Conservation (phyloP, 2,329 filamentous ascomycete species). For the Fusarium sp. region DNA sequence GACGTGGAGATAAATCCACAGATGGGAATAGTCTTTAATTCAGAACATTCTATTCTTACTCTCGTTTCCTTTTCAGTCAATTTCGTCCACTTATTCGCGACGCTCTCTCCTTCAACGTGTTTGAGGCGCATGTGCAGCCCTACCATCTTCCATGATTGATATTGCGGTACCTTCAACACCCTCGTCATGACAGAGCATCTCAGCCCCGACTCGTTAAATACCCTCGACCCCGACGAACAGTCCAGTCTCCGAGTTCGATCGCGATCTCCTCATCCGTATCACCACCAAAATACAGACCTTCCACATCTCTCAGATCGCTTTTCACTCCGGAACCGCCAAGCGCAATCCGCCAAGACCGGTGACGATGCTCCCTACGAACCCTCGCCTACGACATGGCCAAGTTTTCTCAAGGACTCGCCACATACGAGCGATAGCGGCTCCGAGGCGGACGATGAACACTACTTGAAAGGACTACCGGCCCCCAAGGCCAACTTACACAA, state of each 20-base stretch:
- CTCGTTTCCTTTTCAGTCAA: not conserved
- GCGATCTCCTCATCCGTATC: conserved; percentile 76
- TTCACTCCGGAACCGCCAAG: conserved; percentile 37
- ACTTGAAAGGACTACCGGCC: conserved; percentile 85
- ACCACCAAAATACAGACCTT: conserved; percentile 67
- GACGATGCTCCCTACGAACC: conserved; percentile 35
- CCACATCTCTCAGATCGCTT: conserved; percentile 61
- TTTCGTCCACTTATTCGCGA: not conserved
- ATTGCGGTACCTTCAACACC: conserved; percentile 31
- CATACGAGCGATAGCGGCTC: conserved; percentile 89
- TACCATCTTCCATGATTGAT: conserved; percentile 46
- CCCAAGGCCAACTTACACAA: conserved; percentile 80
- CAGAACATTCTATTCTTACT: conserved; percentile 1
- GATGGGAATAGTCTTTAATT: conserved; percentile 23
- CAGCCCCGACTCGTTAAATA: conserved; percentile 49
- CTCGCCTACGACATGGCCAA: conserved; percentile 42
- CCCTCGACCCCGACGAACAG: conserved; percentile 51
- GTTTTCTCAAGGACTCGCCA: conserved; percentile 63
- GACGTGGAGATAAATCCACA: conserved; percentile 37
- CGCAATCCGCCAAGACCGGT: conserved; percentile 27
- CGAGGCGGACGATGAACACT: conserved; percentile 93
- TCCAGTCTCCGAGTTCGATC: conserved; percentile 61
- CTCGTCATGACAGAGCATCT: conserved; percentile 61
- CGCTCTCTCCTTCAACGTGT: not conserved
- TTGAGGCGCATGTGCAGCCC: conserved; percentile 36